A percentile compares a stretch with the other conserved stretches of the same genome.
These are phyloP conservation scores for Amborella trichopoda DNA, from an alignment of 164 flowering plant genomes.

Conservation along the genomic window DNA sequence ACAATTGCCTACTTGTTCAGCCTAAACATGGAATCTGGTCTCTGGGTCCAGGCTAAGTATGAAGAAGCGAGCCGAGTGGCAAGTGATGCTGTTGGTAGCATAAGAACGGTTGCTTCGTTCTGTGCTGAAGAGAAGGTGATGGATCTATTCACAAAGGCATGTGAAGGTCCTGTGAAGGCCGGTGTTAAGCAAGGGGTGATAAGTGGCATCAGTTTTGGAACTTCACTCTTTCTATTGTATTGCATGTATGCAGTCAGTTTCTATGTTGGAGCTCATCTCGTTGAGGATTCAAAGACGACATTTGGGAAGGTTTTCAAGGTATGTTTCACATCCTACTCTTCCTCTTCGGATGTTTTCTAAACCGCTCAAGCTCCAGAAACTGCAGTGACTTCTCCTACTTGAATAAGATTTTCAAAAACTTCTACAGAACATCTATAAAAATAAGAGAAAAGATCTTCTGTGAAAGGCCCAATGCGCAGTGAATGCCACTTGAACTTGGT, in stretches of 20 bases:
- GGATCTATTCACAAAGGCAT: slow-evolving; percentile 30
- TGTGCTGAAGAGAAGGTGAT: slow-evolving; percentile 36
- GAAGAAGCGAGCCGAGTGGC: slow-evolving; percentile 52
- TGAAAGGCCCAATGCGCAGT: too few species aligned
- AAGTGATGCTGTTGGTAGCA: slow-evolving; percentile 39
- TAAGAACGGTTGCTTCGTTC: slow-evolving; percentile 45
- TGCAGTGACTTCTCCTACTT: not conserved
- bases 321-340: not conserved
- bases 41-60: slow-evolving; percentile 24
- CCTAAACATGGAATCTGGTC: not conserved
- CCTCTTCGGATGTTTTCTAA: not conserved
- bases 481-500: too few species aligned
- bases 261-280: slow-evolving; percentile 32
- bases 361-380: not conserved
- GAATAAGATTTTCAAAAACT: not conserved
- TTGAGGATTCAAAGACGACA: slow-evolving; percentile 23
- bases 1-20: not conserved
- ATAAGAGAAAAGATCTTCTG: too few species aligned
- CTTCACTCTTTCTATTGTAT: slow-evolving; percentile 21
- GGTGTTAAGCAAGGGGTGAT: slow-evolving; percentile 32
- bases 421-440: too few species aligned
- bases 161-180: slow-evolving; percentile 23
- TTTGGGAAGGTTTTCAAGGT: slow-evolving; percentile 36
- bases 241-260: slow-evolving; percentile 33
- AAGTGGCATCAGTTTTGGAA: slow-evolving; percentile 38